Conservation (phyloP, 1,139 yeast genomes). For the Pichia sp. region DNA sequence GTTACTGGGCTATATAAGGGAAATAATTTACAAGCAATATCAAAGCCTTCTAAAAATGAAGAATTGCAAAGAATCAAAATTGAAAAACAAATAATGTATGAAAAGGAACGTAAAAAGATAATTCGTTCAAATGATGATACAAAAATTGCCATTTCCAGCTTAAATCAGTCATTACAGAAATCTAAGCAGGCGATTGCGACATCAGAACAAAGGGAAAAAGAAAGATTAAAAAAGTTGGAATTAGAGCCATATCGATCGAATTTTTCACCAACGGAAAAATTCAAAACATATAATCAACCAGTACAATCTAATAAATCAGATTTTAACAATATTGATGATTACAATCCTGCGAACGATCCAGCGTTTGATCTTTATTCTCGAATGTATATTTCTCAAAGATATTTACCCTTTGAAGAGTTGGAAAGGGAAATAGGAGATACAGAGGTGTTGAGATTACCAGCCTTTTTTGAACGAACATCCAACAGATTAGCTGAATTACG, state of each 20-base stretch:
- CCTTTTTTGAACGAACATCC: conserved; percentile 54
- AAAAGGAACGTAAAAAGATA: conserved; percentile 1
- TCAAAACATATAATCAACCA: conserved; percentile 5
- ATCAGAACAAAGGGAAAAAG: conserved; percentile 1
- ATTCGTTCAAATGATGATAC: conserved; percentile 7
- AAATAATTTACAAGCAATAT: not conserved
- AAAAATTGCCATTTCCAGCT: not conserved
- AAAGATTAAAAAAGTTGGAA: not conserved
- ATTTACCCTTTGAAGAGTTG: conserved; percentile 35
- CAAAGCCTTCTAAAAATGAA: conserved; percentile 1
- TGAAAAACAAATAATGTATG: conserved; percentile 1
- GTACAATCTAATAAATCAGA: conserved; percentile 6
- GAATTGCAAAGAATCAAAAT: conserved; percentile 1
- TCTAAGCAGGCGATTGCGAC: not conserved
- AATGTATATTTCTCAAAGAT: conserved; percentile 38
- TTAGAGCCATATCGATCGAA: conserved; percentile 2
- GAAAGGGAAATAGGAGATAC: conserved; percentile 36
- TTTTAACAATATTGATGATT: not conserved
- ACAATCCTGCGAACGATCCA: conserved; percentile 10
- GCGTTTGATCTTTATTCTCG: conserved; percentile 27
- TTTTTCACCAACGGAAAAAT: conserved; percentile 4
- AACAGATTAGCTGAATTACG: conserved; percentile 66
- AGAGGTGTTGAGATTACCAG: conserved; percentile 50
- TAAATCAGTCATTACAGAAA: conserved; percentile 2
- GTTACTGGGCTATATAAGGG: conserved; percentile 11